Evolutionary conservation across 768 basidiomycete genomes (phyloP).

Genomic region (Rhodosporidiobolus odoratus): DNA sequence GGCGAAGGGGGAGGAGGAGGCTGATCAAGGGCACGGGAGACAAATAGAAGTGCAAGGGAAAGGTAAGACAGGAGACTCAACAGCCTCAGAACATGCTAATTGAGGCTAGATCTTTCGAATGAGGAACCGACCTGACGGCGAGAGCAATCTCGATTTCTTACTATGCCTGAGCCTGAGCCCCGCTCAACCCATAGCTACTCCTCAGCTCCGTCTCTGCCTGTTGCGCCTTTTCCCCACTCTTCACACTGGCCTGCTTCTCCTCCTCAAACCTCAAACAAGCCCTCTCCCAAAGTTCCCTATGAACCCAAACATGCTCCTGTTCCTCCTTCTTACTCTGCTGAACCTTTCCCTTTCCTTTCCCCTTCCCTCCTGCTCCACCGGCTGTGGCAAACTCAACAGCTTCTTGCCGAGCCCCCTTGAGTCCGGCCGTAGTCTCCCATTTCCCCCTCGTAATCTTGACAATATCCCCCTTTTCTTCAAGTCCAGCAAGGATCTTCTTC

Average conservation of each 20-base stretch:
- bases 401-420: neutral
- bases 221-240: neutral
- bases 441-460: neutral
- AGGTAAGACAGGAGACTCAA: conserved; percentile 7
- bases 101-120: neutral
- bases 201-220: neutral
- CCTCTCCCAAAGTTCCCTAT: neutral
- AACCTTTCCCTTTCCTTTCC: neutral
- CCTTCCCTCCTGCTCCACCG: neutral
- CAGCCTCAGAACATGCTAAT: neutral
- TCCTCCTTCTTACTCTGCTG: neutral
- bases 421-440: neutral
- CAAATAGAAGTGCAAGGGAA: conserved; percentile 18
- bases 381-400: neutral
- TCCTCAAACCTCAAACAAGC: neutral
- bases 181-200: neutral
- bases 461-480: conserved; percentile 6
- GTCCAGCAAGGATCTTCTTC: neutral
- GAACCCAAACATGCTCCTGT: conserved; percentile 16
- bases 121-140: neutral
- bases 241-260: neutral
- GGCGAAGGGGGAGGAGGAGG: conserved; percentile 17
- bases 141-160: neutral
- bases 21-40: conserved; percentile 28
- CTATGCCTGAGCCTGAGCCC: neutral